These are phyloP conservation scores for Sugiyamaella americana DNA, from an alignment of 805 yeast genomes.

Conservation along the genomic window DNA sequence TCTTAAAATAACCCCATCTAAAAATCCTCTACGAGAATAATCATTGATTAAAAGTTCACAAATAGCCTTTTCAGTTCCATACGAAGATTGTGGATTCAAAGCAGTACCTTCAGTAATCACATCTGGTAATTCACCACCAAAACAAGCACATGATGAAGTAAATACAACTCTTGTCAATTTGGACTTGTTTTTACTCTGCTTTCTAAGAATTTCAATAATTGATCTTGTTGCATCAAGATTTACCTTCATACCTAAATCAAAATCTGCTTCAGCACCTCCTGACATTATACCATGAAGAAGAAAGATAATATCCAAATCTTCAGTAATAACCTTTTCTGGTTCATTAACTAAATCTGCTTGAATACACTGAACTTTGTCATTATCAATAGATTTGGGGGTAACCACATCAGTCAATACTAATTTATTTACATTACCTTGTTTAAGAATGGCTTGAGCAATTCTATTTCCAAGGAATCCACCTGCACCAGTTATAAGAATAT, in stretches of 20 bases:
- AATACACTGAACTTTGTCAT: constrained; percentile 7
- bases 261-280: constrained; percentile 24
- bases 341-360: constrained; percentile 19
- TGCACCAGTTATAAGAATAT: constrained; percentile 20
- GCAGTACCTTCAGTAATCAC: constrained; percentile 19
- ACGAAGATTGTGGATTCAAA: constrained; percentile 24
- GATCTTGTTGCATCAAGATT: constrained; percentile 23
- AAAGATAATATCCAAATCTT: constrained; percentile 16
- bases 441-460: constrained; percentile 19
- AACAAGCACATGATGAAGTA: constrained; percentile 23
- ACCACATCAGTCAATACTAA: constrained; percentile 21
- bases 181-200: neutral
- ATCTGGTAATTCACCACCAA: constrained; percentile 22
- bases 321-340: constrained; percentile 8
- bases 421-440: constrained; percentile 7
- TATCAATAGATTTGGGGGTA: constrained; percentile 14
- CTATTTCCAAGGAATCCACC: constrained; percentile 25
- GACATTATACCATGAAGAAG: constrained; percentile 27
- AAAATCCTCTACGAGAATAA: constrained; percentile 22
- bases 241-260: constrained; percentile 24
- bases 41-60: constrained; percentile 22
- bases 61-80: constrained; percentile 25
- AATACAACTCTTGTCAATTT: constrained; percentile 19
- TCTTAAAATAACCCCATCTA: constrained; percentile 20
- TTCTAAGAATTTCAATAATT: constrained; percentile 19